Percentiles rank a stretch among this genome's conserved stretches.
These are phyloP conservation scores for Arctostaphylos glauca DNA, from an alignment of 148 eudicot genomes.

Conservation along the genomic window DNA sequence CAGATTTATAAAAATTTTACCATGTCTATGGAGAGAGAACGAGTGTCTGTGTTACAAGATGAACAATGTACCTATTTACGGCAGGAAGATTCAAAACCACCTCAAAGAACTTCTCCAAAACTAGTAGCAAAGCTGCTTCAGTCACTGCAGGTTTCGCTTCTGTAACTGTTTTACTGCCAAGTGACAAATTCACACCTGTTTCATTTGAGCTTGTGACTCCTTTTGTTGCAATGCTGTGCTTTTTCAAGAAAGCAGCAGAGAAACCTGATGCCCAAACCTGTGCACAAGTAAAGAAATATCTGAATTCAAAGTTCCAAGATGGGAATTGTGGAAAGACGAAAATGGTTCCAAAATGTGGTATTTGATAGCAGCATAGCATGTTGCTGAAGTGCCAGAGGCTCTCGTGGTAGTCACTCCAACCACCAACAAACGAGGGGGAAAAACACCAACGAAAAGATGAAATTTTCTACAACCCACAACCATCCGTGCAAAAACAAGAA, in stretches of 20 bases:
- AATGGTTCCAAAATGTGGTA: not conserved
- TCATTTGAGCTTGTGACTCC: slow-evolving; percentile 33
- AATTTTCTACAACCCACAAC: not conserved
- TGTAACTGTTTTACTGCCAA: slow-evolving; percentile 25
- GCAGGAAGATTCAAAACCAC: slow-evolving; percentile 82
- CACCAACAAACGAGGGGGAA: not conserved
- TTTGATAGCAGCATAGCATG: not conserved
- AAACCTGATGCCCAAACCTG: slow-evolving; percentile 99
- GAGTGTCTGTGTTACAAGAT: not conserved
- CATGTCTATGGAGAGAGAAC: not conserved
- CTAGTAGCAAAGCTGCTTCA: slow-evolving; percentile 73
- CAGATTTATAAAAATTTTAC: not conserved
- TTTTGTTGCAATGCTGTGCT: slow-evolving; percentile 76
- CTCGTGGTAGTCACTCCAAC: no score
- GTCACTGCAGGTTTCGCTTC: slow-evolving; percentile 73
- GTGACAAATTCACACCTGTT: slow-evolving; percentile 28
- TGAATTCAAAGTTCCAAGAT: not conserved
- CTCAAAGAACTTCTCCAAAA: slow-evolving; percentile 79
- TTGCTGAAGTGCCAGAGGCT: not conserved
- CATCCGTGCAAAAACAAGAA: not conserved
- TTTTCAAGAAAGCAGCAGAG: slow-evolving; percentile 96
- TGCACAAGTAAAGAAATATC: slow-evolving; percentile 10
- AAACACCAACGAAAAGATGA: no score
- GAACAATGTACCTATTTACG: slow-evolving; percentile 56
- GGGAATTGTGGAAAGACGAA: not conserved